Evolutionary conservation across 1,139 yeast species (phyloP).

Genomic region (Nakaseomyces nivariensis): DNA sequence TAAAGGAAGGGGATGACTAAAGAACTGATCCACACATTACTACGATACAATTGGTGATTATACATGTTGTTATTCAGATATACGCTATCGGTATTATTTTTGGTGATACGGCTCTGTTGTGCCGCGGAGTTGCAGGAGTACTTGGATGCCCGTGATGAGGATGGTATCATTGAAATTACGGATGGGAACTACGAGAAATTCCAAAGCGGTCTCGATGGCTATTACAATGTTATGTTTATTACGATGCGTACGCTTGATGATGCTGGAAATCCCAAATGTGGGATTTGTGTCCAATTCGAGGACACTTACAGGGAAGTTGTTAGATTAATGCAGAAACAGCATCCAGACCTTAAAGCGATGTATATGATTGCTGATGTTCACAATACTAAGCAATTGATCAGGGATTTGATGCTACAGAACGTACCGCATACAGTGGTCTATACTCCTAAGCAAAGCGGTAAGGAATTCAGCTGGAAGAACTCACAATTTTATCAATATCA

Average conservation of each 20-base stretch:
- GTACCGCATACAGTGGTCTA: conserved; percentile 60
- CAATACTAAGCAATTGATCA: conserved; percentile 35
- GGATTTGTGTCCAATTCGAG: conserved; percentile 35
- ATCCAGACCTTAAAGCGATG: conserved; percentile 34
- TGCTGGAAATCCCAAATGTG: conserved; percentile 32
- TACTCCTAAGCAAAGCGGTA: conserved; percentile 37
- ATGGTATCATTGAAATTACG: conserved; percentile 24
- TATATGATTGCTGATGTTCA: conserved; percentile 45
- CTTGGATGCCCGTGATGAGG: conserved; percentile 10
- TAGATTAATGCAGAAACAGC: conserved; percentile 36
- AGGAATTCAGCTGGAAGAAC: conserved; percentile 20
- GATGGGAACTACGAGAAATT: conserved; percentile 27
- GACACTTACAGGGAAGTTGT: conserved; percentile 36
- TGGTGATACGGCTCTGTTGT: not conserved
- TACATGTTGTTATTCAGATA: not conserved
- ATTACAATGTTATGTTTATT: conserved; percentile 36
- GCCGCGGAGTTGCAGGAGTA: not conserved
- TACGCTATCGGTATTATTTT: not conserved
- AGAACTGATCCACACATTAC: too few species aligned
- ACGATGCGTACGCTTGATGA: conserved; percentile 33
- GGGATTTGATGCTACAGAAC: conserved; percentile 35
- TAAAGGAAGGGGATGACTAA: too few species aligned
- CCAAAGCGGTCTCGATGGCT: conserved; percentile 32
- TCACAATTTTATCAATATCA: conserved; percentile 30
- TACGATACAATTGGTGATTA: too few species aligned